Evolutionary conservation across 306 rosid genomes (phyloP).

Genomic region (Castanea crenata): DNA sequence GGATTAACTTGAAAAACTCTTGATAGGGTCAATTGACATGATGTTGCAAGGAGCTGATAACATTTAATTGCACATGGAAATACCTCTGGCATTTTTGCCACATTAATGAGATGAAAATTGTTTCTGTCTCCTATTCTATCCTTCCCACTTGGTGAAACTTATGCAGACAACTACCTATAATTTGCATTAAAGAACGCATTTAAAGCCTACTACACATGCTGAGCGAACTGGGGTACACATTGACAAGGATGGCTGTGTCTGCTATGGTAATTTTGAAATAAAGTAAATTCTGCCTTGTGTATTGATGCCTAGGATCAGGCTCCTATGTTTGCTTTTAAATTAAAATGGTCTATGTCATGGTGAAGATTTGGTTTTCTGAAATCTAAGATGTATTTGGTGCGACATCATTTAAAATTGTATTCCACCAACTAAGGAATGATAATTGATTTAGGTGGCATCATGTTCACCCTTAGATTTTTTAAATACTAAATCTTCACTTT

Average conservation of each 20-base stretch:
- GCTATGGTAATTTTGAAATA: not conserved
- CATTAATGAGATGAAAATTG: not conserved
- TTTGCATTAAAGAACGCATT: not conserved
- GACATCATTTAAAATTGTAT: no score
- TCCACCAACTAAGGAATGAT: no score
- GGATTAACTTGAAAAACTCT: not conserved
- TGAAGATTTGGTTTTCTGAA: no score
- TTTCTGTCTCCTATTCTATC: not conserved
- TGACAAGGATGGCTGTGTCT: not conserved
- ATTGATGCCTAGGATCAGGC: not conserved
- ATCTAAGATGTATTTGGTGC: no score
- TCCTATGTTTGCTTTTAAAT: no score
- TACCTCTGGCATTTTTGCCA: not conserved
- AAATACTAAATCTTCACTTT: no score
- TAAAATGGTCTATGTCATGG: no score
- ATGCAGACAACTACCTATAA: not conserved
- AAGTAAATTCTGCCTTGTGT: not conserved
- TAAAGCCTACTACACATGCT: not conserved
- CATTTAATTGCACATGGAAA: not conserved
- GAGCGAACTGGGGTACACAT: not conserved
- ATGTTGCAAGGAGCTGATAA: not conserved
- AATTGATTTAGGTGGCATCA: no score
- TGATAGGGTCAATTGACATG: not conserved
- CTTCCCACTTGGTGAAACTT: not conserved
- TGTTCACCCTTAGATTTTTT: no score